Base-by-base conservation (phyloP, 2,329 filamentous ascomycete species). In the Aplosporella prunicola region DNA sequence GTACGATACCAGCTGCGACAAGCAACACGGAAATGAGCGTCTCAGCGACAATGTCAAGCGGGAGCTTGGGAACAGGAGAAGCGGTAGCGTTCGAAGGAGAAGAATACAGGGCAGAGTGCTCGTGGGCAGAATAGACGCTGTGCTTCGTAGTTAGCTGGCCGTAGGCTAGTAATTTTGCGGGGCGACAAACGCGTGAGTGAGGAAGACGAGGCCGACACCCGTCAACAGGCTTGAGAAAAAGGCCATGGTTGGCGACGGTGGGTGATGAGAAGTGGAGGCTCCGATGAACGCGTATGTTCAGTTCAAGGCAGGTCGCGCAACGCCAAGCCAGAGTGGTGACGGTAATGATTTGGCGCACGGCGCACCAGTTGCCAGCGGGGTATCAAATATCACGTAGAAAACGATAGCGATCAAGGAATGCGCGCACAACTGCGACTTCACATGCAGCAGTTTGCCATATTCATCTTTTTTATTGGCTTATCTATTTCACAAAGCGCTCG, bases 71-170 rank as follows among this genome's bases (percentile, higher is more conserved):
- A 31, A 51, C 52, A 1, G 54, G 46, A 20, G 55, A 46, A 10
- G 51, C 51, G 11, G 72, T 48, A 5, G 30, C 18, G 13, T 28
- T 11, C 15, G 17, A 66, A 37, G 58, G 41, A 40, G 61, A 53
- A 35, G 59, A 4, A 69, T 79, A 76, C 33, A 93, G 74, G 15
- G 78, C 71, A 5, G 85, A 82, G 64, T 94, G 84, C 65, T 98
- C 91, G 62, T 94, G 83, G 31, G 88, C 87, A 35, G 91, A 98
- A 64, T 96, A 98, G 64, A 88, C 93, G 46, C 91, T 98, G 56
- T 37, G 22, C 20, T 31, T 13, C 23, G 39, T 34, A 9, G 24
- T 42, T 34, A 33, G 35, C 10, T 15, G 23, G 18, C 5, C 11
- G 8, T 8, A 16, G 11, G 9, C 14, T 23, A 18, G 26, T n/a